phyloP scores from a whole-genome alignment of 1,284 basidiomycete genomes.

The Schizophyllum amplum region DNA sequence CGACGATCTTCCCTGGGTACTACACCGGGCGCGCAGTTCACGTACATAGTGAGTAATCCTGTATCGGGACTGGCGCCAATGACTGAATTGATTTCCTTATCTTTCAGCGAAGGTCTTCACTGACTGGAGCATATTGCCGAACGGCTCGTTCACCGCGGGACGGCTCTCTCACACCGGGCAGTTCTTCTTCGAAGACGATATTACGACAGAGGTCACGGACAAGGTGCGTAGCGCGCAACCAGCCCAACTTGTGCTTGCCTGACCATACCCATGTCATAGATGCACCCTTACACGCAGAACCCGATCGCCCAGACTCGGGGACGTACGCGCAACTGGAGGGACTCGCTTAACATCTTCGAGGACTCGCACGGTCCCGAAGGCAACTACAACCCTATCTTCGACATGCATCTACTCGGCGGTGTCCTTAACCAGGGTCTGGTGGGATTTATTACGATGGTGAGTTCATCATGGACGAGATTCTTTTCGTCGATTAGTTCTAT shows the following conservation, averaged over 20 bases:
- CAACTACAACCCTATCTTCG: conserved; percentile 39
- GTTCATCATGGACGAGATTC: too few relatives aligned
- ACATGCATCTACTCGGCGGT: conserved; percentile 36
- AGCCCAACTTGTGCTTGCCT: background rate
- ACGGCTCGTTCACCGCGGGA: conserved; percentile 38
- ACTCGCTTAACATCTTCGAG: conserved; percentile 42
- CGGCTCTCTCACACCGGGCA: conserved; percentile 50
- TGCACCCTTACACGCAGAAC: conserved; percentile 41
- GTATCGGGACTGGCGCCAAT: background rate
- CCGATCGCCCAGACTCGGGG: conserved; percentile 36
- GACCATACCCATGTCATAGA: conserved; percentile 18
- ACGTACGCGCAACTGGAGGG: conserved; percentile 40
- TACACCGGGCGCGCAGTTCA: conserved; percentile 47
- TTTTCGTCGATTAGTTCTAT: background rate
- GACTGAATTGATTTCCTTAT: background rate
- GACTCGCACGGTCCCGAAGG: conserved; percentile 29
- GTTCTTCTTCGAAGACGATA: conserved; percentile 57
- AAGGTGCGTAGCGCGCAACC: conserved; percentile 25
- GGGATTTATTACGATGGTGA: conserved; percentile 45
- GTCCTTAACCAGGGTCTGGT: conserved; percentile 40
- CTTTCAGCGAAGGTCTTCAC: conserved; percentile 5
- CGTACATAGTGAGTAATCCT: conserved; percentile 25
- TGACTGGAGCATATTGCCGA: conserved; percentile 18
- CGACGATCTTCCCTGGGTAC: conserved; percentile 63
- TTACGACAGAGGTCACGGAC: conserved; percentile 37